These are phyloP conservation scores for Sporothrix curviconia DNA, from an alignment of 2,329 filamentous ascomycete genomes.

Conservation along the genomic window DNA sequence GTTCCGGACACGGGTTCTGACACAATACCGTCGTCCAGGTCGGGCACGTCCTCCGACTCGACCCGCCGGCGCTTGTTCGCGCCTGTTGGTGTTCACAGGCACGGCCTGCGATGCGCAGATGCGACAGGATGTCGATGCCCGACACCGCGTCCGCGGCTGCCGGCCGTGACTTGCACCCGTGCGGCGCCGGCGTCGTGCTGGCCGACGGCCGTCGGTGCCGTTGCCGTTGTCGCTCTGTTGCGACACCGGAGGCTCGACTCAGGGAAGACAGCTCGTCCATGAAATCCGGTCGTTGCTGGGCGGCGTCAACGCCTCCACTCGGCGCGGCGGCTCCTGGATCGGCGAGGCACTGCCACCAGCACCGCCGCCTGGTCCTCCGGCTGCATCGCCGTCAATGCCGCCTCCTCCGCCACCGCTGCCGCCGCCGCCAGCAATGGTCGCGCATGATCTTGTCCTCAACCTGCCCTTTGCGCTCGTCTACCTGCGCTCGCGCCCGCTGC, in stretches of 20 bases:
- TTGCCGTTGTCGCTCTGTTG: neutral
- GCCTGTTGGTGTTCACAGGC: constrained; percentile 43
- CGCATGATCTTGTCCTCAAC: constrained; percentile 90
- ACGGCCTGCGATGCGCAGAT: constrained; percentile 39
- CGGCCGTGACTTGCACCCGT: neutral
- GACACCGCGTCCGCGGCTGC: constrained; percentile 23
- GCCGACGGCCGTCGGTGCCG: constrained; percentile 15
- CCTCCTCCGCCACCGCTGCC: constrained; percentile 41
- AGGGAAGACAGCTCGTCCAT: neutral
- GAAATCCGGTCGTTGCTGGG: constrained; percentile 11
- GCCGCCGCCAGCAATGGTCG: constrained; percentile 57
- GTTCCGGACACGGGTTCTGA: constrained; percentile 52
- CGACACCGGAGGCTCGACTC: neutral
- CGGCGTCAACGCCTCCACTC: constrained; percentile 56
- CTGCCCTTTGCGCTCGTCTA: constrained; percentile 76
- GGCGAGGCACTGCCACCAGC: constrained; percentile 42
- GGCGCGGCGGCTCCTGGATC: constrained; percentile 59
- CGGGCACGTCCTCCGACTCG: constrained; percentile 47
- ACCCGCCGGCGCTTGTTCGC: constrained; percentile 52
- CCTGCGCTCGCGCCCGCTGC: constrained; percentile 60
- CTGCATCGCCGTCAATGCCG: constrained; percentile 36
- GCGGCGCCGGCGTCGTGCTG: neutral
- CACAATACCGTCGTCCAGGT: constrained; percentile 51
- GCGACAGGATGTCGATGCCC: constrained; percentile 35
- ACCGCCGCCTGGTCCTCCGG: constrained; percentile 28